Evolutionary conservation across 2,329 filamentous ascomycete genomes (phyloP).

Genomic region (Aspergillus piperis): DNA sequence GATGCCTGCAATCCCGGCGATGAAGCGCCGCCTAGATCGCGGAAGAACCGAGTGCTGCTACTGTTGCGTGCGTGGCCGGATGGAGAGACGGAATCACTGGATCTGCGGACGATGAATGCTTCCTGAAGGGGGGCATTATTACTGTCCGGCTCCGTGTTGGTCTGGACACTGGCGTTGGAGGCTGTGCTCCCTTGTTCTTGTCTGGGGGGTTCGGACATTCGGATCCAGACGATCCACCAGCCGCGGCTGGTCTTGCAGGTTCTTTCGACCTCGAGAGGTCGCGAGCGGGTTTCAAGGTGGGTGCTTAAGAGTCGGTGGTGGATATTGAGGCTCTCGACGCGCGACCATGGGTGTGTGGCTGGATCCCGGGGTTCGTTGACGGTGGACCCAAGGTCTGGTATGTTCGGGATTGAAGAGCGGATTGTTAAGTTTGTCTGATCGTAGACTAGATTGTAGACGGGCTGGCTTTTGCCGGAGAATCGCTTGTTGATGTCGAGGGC

Average conservation of each 20-base stretch:
- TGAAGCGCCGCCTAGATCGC: slow-evolving; percentile 42
- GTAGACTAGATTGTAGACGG: slow-evolving; percentile 63
- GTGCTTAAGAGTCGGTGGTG: slow-evolving; percentile 62
- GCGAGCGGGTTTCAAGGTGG: slow-evolving; percentile 52
- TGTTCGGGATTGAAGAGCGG: slow-evolving; percentile 65
- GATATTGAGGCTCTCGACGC: slow-evolving; percentile 63
- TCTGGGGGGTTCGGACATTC: slow-evolving; percentile 39
- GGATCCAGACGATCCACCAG: slow-evolving; percentile 69
- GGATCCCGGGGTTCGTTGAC: slow-evolving; percentile 14
- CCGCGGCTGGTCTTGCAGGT: slow-evolving; percentile 65
- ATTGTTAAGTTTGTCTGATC: slow-evolving; percentile 60
- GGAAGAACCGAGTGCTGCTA: slow-evolving; percentile 40
- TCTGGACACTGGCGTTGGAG: slow-evolving; percentile 12
- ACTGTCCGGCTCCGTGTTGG: slow-evolving; percentile 11
- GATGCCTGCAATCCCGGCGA: slow-evolving; percentile 25
- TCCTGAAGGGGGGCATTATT: slow-evolving; percentile 34
- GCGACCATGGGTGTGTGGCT: slow-evolving; percentile 46
- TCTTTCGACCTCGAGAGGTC: slow-evolving; percentile 55
- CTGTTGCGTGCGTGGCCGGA: slow-evolving; percentile 35
- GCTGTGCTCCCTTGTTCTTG: neutral
- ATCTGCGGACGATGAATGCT: slow-evolving; percentile 50
- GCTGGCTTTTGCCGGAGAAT: slow-evolving; percentile 34
- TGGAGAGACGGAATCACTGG: slow-evolving; percentile 42
- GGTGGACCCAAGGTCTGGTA: slow-evolving; percentile 55
- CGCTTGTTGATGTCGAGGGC: slow-evolving; percentile 35